These are phyloP conservation scores for Gossypium thurberi DNA, from an alignment of 345 rosid genomes.

Conservation along the genomic window DNA sequence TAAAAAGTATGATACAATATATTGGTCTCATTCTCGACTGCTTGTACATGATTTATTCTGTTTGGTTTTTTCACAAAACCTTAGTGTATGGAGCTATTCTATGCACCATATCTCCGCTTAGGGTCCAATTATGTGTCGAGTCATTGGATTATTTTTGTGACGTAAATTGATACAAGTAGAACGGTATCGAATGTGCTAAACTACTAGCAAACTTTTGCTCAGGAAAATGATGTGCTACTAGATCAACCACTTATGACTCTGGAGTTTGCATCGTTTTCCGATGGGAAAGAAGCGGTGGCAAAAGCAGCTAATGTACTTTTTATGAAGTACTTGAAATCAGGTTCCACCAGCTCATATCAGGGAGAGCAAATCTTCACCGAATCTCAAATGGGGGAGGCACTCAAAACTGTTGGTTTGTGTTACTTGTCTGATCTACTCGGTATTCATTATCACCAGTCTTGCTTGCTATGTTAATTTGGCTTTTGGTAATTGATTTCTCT, in stretches of 20 bases:
- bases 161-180: neutral
- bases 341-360: constrained; percentile 26
- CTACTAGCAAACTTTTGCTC: neutral
- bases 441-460: neutral
- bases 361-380: constrained; percentile 58
- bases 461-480: constrained; percentile 4
- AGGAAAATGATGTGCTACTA: constrained; percentile 22
- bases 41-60: neutral
- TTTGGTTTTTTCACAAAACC: neutral
- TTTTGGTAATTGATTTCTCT: constrained; percentile 5
- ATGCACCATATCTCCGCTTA: neutral
- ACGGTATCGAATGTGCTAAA: constrained; percentile 11
- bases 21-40: neutral
- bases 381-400: constrained; percentile 56
- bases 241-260: constrained; percentile 32
- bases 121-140: neutral
- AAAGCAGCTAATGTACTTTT: constrained; percentile 82
- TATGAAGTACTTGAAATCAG: constrained; percentile 34
- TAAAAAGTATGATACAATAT: neutral
- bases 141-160: neutral
- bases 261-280: constrained; percentile 66
- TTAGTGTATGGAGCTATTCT: neutral
- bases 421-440: constrained; percentile 8
- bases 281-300: constrained; percentile 77
- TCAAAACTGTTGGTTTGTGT: constrained; percentile 61